Base-by-base conservation (phyloP, 2,329 filamentous ascomycete genomes). In the Phaeosphaeriaceae sp. region DNA sequence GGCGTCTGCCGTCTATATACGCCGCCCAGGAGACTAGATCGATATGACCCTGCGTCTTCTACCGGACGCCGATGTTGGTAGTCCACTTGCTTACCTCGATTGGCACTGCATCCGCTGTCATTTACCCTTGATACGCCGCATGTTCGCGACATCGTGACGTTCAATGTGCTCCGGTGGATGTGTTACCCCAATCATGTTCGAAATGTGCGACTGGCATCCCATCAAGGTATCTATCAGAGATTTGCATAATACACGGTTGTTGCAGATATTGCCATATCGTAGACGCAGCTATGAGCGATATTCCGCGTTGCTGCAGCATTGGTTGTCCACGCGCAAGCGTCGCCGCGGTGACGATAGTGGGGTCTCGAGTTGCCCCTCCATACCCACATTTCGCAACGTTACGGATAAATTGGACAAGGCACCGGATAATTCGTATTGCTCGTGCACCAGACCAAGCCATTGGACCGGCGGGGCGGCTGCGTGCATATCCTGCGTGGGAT, bases 41-140 rank as follows among this genome's bases (percentile, higher is more conserved):
- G 52, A 63, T 56, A 62, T 59, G 62, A 61, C 54, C 59, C 59
- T 66, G 60, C 63, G 55, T 63, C 62, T 67, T 69, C 68, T 63
- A 60, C 68, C 68, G 65, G 58, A 57, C 47, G 56, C 53, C 56
- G 60, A 58, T 57, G 59, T 54, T 53, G 51, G 54, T 58, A 31
- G 49, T 27, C 56, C 24, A 45, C 40, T n/a, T 60, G 48, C 61
- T 63, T 69, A 62, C 56, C 64, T 61, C 52, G 42, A 56, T 53
- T 53, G 58, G 63, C 45, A 51, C 61, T 58, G 52, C 52, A 63
- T 56, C 61, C 56, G 61, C 51, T 53, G 24, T 48, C 51, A 66
- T 68, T 69, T 67, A 67, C 46, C 67, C 63, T 63, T 54, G 54
- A 56, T 58, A 48, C 53, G 57, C 60, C 54, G 58, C 53, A 54